A percentile compares a stretch with the other conserved stretches of the same genome.
These are phyloP conservation scores for Trametes villosa DNA, from an alignment of 768 basidiomycete genomes.

Conservation along the genomic window DNA sequence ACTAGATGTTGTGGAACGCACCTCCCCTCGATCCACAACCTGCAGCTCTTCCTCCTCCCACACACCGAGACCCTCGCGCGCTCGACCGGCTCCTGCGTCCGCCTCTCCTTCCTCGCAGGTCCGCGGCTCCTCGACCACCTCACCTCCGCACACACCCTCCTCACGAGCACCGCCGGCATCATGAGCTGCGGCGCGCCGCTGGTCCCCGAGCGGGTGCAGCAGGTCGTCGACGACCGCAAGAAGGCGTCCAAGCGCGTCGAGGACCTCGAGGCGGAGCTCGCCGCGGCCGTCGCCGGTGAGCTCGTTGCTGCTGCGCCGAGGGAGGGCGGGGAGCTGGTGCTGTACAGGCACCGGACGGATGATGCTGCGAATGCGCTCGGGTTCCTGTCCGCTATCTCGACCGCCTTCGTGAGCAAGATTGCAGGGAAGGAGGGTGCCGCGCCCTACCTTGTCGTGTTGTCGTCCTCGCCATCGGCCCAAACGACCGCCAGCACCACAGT, in stretches of 20 bases:
- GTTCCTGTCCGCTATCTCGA: slow-evolving; percentile 62
- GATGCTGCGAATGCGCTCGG: slow-evolving; percentile 61
- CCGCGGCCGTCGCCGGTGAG: slow-evolving; percentile 49
- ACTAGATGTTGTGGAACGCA: slow-evolving; percentile 84
- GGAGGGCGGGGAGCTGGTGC: slow-evolving; percentile 34
- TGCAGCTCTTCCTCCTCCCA: slow-evolving; percentile 73
- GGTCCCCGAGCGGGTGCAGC: slow-evolving; percentile 68
- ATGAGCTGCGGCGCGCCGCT: slow-evolving; percentile 71
- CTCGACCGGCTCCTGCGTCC: slow-evolving; percentile 62
- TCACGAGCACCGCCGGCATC: slow-evolving; percentile 59
- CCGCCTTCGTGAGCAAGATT: slow-evolving; percentile 42
- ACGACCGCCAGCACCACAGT: slow-evolving; percentile 52
- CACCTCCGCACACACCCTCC: slow-evolving; percentile 55
- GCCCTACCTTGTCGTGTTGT: slow-evolving; percentile 55
- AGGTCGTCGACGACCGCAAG: slow-evolving; percentile 69
- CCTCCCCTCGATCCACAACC: slow-evolving; percentile 72
- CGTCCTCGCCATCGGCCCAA: slow-evolving; percentile 67
- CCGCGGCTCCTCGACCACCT: slow-evolving; percentile 73
- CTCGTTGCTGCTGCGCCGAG: slow-evolving; percentile 24
- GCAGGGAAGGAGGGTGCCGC: slow-evolving; percentile 24
- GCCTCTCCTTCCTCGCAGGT: slow-evolving; percentile 84
- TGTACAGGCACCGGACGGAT: slow-evolving; percentile 62
- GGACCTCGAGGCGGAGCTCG: slow-evolving; percentile 72
- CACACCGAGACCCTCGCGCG: slow-evolving; percentile 70
- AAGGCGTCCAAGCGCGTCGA: slow-evolving; percentile 67